These are phyloP conservation scores for Homolaphlyctis polyrhiza DNA, from an alignment of 371 early-diverging fungal species.

Conservation along the genomic window DNA sequence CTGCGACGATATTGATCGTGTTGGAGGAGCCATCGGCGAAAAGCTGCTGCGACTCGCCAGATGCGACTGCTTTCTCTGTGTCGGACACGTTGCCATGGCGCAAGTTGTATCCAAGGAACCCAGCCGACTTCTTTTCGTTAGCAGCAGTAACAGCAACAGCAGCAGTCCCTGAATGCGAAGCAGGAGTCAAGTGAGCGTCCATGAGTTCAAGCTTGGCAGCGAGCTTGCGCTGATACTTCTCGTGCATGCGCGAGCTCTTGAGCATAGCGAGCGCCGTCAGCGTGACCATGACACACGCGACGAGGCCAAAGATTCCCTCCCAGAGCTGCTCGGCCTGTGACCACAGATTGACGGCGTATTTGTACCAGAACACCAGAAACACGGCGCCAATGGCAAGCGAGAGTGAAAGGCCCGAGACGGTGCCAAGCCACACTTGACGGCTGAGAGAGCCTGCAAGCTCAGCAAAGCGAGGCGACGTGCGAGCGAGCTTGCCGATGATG, in stretches of 20 bases:
- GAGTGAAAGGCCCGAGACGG: slow-evolving; percentile 14
- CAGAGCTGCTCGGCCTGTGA: slow-evolving; percentile 64
- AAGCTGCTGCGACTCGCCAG: no score
- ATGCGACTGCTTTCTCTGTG: no score
- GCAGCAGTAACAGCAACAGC: no score
- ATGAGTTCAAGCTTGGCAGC: background rate
- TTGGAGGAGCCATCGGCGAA: no score
- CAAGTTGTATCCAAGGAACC: no score
- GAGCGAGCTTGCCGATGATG: slow-evolving; percentile 46
- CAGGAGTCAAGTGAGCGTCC: no score
- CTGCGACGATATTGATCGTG: no score
- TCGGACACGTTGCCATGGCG: no score
- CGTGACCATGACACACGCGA: slow-evolving; percentile 61
- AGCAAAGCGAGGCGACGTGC: slow-evolving; percentile 29
- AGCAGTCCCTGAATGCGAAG: background rate
- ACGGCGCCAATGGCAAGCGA: slow-evolving; percentile 58
- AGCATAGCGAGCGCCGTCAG: slow-evolving; percentile 73
- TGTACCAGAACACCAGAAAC: slow-evolving; percentile 70
- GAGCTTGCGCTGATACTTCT: slow-evolving; percentile 42
- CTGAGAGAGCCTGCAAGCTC: slow-evolving; percentile 24
- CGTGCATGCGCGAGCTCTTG: slow-evolving; percentile 60
- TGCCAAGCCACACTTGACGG: slow-evolving; percentile 46
- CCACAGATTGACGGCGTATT: slow-evolving; percentile 66
- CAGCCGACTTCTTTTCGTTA: no score
- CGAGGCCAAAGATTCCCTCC: slow-evolving; percentile 73